phyloP scores from a whole-genome alignment of 306 rosid species.

The Pyrus bretschneideri region DNA sequence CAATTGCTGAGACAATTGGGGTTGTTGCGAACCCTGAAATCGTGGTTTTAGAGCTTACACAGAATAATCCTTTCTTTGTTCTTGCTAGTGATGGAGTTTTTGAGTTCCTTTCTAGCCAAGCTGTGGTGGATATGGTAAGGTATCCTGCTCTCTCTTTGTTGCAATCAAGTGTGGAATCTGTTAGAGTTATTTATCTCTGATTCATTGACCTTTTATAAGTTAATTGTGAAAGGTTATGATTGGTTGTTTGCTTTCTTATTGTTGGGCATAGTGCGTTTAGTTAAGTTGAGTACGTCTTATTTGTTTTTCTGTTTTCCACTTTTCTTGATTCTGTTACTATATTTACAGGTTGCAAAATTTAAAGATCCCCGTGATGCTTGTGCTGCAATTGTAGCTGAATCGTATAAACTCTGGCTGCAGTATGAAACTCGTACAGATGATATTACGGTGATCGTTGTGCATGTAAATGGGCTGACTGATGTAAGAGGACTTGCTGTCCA shows the following conservation, averaged over 20 bases:
- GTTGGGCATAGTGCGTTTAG: background rate
- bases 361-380: slow-evolving; percentile 99
- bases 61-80: slow-evolving; percentile 80
- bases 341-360: slow-evolving; percentile 70
- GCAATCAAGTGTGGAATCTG: slow-evolving; percentile 9
- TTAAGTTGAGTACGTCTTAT: background rate
- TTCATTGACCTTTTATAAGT: background rate
- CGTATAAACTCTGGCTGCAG: slow-evolving; percentile 96
- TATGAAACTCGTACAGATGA: slow-evolving; percentile 99
- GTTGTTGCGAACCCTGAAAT: slow-evolving; percentile 97
- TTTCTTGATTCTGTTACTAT: slow-evolving; percentile 13
- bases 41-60: slow-evolving; percentile 76
- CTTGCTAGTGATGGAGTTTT: slow-evolving; percentile 97
- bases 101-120: slow-evolving; percentile 93
- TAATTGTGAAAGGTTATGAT: background rate
- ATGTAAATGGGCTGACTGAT: slow-evolving; percentile 66
- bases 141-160: slow-evolving; percentile 13
- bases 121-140: slow-evolving; percentile 91
- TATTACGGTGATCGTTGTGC: slow-evolving; percentile 93
- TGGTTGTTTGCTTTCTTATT: background rate
- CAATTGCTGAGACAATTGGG: slow-evolving; percentile 87
- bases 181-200: background rate
- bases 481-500: slow-evolving; percentile 39
- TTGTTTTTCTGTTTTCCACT: background rate
- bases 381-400: slow-evolving; percentile 96